Base-by-base conservation (phyloP, 1,284 basidiomycete species). In the Anthracocystis walkeri region DNA sequence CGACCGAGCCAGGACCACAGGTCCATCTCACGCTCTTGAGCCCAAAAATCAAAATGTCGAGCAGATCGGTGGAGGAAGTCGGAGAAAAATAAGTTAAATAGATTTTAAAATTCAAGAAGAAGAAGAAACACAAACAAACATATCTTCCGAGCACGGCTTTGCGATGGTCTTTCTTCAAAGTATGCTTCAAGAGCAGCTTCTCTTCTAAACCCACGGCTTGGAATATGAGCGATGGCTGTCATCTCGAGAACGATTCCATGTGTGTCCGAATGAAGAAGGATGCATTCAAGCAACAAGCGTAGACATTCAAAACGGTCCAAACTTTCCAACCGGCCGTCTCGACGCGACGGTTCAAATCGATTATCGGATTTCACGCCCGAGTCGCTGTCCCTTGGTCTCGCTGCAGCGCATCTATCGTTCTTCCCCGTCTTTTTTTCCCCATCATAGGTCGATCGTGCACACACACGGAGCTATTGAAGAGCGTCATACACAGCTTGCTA, bases 291-390 rank as follows among this genome's bases (percentile, higher is more conserved):
- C 23, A 48, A 29, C 29, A 27, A 33, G 29, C 12, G 53, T 48
- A 29, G 21, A 48, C 18, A 29, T 18, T 29, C 14, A 27, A 35
- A 35, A 38, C 14, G 35, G 35, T 23, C 35, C 23, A 21, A 41
- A 51, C 35, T 40, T 50, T 38, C 35, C 45, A 54, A 12, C 27
- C 41, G 38, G 16, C 11, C 42, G 31, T 48, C 46, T 8, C 4
- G 41, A 25, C 51, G 44, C 44, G 44, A 25, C 40, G 35, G 8
- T 21, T 7, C 54, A 16, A 33, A 69, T 69, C 66, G 66, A 69
- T 65, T 65, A 70, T 64, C 67, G 61, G 58, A 64, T 60, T 70
- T 64, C 61, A 64, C 58, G 58, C 53, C 65, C 58, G 52, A 54
- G 31, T 55, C 50, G 35, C 18, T 40, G 14, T 7, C 35, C 21